A percentile compares a stretch with the other conserved stretches of the same genome.
Evolutionary conservation across 495 filamentous ascomycete species (phyloP).

Genomic region (Clohesyomyces aquaticus): DNA sequence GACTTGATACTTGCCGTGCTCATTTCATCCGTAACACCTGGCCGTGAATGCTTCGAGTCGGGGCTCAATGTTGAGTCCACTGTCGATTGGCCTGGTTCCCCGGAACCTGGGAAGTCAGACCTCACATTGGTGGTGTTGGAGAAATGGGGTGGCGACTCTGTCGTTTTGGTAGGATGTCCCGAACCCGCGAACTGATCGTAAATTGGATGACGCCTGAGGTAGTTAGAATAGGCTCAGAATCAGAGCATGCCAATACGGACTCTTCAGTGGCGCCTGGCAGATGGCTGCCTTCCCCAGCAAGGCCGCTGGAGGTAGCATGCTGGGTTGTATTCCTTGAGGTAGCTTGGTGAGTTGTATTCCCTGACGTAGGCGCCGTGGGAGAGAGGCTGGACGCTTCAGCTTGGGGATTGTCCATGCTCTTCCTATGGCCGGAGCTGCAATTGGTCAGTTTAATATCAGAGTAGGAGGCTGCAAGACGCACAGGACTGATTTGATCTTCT

Average conservation of each 20-base stretch:
- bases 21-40: constrained; percentile 16
- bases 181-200: constrained; percentile 31
- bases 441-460: neutral
- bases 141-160: constrained; percentile 19
- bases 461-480: constrained; percentile 22
- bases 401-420: constrained; percentile 27
- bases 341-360: neutral
- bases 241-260: neutral
- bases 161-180: constrained; percentile 11
- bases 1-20: constrained; percentile 46
- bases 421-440: constrained; percentile 25
- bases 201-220: constrained; percentile 23
- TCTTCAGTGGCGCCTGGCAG: constrained; percentile 14
- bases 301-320: constrained; percentile 1
- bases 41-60: neutral
- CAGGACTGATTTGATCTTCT: constrained; percentile 45
- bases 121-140: constrained; percentile 19
- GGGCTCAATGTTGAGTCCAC: constrained; percentile 2
- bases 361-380: neutral
- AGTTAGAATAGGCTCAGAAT: neutral
- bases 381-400: neutral
- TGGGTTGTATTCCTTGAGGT: neutral
- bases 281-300: constrained; percentile 36
- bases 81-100: neutral
- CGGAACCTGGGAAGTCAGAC: constrained; percentile 2